Evolutionary conservation across 768 basidiomycete genomes (phyloP), one percentile per base, ranked within the genome.

Genomic region (Strobilomyces confusus): DNA sequence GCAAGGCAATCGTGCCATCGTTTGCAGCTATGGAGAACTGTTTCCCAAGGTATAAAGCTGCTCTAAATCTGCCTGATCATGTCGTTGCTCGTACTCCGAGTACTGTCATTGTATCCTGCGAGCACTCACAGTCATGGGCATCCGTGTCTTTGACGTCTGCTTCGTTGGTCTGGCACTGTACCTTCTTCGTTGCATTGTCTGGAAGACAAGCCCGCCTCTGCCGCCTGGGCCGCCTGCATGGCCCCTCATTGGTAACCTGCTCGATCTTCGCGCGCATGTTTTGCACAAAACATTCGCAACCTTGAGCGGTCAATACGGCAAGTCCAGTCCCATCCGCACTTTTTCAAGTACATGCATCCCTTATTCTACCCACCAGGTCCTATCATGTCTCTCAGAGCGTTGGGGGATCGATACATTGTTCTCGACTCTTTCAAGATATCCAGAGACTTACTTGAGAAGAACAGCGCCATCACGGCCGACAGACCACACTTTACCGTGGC

Each of bases 181-280:
- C 14, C 9, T 60, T 15, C 23, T 52, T 1, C 14, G 15, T 2
- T 34, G 44, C 8, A 8, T 51, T 22, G 1, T 40, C 8, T 25
- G 32, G 23, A 37, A 19, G 15, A 48, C 11, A 29, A 38, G 3
- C 8, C 5, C 20, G 4, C 55, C 41, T 1, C 40, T 26, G 7
- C 42, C 42, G 23, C 42, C 42, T 8, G 42, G 42, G 17, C 41
- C 41, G 12, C 41, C 23, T 42, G 41, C 22, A 25, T 42, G 41
- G 41, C 41, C 41, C 5, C 41, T 43, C 13, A 43, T 43, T 8
- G 82, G 82, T 29, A 83, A 82, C 56, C 59, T 80, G 8, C 62
- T 81, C n/a, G 80, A 83, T 54, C 76, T 83, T 73, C 81, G 81
- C 25, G 66, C 67, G 14, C 68, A 73, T 36, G 67, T 72, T 43